phyloP scores from a whole-genome alignment of 768 basidiomycete genomes.

The Pleurotus pulmonarius region DNA sequence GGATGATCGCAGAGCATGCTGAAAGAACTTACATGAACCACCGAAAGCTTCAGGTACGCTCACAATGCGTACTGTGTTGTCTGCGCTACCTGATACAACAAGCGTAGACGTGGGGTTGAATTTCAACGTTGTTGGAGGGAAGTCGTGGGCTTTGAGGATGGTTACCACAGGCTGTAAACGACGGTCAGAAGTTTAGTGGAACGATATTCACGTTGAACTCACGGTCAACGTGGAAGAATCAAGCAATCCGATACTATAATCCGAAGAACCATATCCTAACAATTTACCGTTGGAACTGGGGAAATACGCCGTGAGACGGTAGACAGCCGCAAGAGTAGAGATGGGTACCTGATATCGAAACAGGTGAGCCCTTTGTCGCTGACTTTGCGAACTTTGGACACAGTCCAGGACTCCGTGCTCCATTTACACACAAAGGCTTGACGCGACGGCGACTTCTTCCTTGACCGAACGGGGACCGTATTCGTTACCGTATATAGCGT shows the following conservation, averaged over 20 bases:
- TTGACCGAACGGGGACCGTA: slow-evolving; percentile 54
- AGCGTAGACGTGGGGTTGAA: slow-evolving; percentile 84
- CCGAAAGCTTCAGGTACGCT: slow-evolving; percentile 58
- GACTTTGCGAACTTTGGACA: slow-evolving; percentile 65
- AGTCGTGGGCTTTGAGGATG: slow-evolving; percentile 92
- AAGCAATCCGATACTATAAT: slow-evolving; percentile 79
- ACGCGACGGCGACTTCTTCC: slow-evolving; percentile 50
- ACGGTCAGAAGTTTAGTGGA: slow-evolving; percentile 3
- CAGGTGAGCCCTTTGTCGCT: slow-evolving; percentile 80
- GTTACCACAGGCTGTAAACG: slow-evolving; percentile 71
- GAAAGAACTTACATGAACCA: slow-evolving; percentile 45
- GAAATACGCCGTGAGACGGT: slow-evolving; percentile 1
- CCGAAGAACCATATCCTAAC: slow-evolving; percentile 84
- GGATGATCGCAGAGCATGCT: background rate
- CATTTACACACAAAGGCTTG: slow-evolving; percentile 70
- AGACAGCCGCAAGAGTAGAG: slow-evolving; percentile 4
- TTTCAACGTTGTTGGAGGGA: slow-evolving; percentile 83
- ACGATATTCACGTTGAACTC: slow-evolving; percentile 19
- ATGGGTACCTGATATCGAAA: slow-evolving; percentile 76
- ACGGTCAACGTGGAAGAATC: slow-evolving; percentile 79
- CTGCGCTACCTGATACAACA: slow-evolving; percentile 86
- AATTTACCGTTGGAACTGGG: slow-evolving; percentile 75
- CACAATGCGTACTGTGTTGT: slow-evolving; percentile 81
- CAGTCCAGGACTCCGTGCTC: slow-evolving; percentile 67
- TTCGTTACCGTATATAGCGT: slow-evolving; percentile 73